Percentiles rank a stretch among this genome's conserved stretches.
phyloP scores from a whole-genome alignment of 805 yeast species.

The Cyberlindnera misumaiensis region DNA sequence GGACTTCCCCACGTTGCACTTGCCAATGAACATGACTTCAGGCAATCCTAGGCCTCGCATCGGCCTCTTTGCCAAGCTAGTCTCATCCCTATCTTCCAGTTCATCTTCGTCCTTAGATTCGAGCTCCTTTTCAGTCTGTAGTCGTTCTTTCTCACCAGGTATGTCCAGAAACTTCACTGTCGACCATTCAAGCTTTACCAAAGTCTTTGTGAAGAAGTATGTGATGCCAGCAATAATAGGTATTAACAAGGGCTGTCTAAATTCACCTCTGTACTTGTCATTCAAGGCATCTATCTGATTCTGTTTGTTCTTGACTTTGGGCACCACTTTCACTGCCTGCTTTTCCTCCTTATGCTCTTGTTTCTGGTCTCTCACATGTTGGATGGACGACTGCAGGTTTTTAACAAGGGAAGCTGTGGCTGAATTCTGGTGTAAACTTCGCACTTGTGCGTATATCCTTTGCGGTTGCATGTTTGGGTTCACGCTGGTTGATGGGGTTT shows the following conservation, averaged over 20 bases:
- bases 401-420: neutral
- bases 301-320: neutral
- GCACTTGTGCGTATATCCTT: neutral
- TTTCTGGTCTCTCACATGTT: neutral
- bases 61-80: neutral
- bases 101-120: constrained; percentile 10
- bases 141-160: constrained; percentile 44
- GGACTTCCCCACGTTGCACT: constrained; percentile 85
- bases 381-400: neutral
- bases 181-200: constrained; percentile 54
- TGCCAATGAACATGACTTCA: constrained; percentile 70
- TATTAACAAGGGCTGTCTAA: constrained; percentile 12
- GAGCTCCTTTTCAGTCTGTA: constrained; percentile 8
- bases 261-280: constrained; percentile 12
- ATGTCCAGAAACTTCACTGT: constrained; percentile 44
- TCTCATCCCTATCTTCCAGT: constrained; percentile 6
- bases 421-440: neutral
- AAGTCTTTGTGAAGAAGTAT: constrained; percentile 41
- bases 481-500: too few relatives aligned
- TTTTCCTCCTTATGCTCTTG: neutral
- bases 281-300: constrained; percentile 10
- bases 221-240: constrained; percentile 23
- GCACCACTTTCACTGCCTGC: neutral
- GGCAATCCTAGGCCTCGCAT: constrained; percentile 40
- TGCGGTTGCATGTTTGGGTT: too few relatives aligned